Percentiles rank a stretch among this genome's conserved stretches.
Conservation (phyloP, 2,329 filamentous ascomycete genomes). For the Emericellopsis cladophorae region DNA sequence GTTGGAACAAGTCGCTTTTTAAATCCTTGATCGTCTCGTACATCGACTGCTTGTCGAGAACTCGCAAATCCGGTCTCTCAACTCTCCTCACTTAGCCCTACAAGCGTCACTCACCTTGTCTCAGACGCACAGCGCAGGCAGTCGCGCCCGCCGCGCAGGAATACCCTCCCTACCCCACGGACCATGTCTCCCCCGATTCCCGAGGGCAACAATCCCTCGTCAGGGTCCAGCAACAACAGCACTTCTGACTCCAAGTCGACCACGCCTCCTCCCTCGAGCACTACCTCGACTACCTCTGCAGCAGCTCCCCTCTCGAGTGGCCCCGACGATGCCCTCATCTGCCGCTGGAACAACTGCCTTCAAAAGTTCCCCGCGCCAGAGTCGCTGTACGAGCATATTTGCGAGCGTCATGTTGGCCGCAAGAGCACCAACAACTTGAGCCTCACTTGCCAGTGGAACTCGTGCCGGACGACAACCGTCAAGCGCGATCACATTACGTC, state of each 20-base stretch:
- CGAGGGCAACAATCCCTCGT: constrained; percentile 10
- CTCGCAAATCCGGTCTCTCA: too few relatives aligned
- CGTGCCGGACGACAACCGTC: constrained; percentile 89
- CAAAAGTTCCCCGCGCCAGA: constrained; percentile 46
- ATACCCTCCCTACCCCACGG: not conserved
- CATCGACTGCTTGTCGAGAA: not conserved
- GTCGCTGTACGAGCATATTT: constrained; percentile 74
- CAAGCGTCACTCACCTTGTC: not conserved
- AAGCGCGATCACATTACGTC: constrained; percentile 99
- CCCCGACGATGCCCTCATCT: constrained; percentile 43
- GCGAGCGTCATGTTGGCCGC: constrained; percentile 93
- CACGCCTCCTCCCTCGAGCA: constrained; percentile 37
- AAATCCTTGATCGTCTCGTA: not conserved
- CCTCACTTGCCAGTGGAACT: constrained; percentile 93
- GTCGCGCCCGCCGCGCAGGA: not conserved
- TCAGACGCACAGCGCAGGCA: not conserved
- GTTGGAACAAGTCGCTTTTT: not conserved
- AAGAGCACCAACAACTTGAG: constrained; percentile 99
- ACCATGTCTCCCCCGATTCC: constrained; percentile 19
- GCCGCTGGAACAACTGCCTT: constrained; percentile 46
- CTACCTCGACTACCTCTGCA: constrained; percentile 31
- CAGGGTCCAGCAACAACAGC: constrained; percentile 19
- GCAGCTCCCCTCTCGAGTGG: constrained; percentile 20
- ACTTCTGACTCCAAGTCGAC: constrained; percentile 37
- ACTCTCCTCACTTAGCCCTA: not conserved